These are phyloP conservation scores for Cryphonectria radicalis DNA, from an alignment of 2,329 filamentous ascomycete species.

Conservation along the genomic window DNA sequence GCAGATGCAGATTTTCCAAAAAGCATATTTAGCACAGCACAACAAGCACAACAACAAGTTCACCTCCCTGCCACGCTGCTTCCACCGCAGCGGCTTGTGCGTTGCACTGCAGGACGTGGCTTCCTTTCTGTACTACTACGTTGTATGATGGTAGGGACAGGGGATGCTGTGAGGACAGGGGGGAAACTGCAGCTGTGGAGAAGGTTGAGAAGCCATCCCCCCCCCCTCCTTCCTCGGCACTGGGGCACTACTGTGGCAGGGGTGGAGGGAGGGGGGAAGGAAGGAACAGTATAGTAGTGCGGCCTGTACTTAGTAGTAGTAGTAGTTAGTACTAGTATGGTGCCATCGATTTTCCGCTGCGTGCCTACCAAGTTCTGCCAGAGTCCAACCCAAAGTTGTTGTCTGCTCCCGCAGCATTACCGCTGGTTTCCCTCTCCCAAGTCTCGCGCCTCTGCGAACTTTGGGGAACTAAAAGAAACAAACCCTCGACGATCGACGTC, in stretches of 20 bases:
- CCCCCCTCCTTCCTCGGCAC: background rate
- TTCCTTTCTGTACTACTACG: background rate
- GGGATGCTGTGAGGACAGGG: background rate
- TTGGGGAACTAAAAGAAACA: background rate
- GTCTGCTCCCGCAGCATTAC: conserved; percentile 14
- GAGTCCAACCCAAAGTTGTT: conserved; percentile 24
- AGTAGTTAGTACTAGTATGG: background rate
- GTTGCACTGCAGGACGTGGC: conserved; percentile 16
- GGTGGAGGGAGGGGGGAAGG: background rate
- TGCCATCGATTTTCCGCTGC: background rate
- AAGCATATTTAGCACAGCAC: background rate
- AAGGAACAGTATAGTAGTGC: background rate
- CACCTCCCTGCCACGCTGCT: background rate
- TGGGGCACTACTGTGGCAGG: background rate
- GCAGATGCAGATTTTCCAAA: background rate
- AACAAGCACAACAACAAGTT: background rate
- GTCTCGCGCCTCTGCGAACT: background rate
- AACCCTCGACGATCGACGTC: background rate
- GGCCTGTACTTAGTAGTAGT: background rate
- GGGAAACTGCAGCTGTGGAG: conserved; percentile 9
- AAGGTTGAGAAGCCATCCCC: conserved; percentile 2
- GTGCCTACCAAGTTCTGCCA: conserved; percentile 18
- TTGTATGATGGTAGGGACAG: background rate
- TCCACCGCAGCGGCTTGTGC: background rate
- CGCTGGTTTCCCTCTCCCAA: background rate